Evolutionary conservation across 2,329 filamentous ascomycete genomes (phyloP).

Genomic region (Thielaviopsis ethacetica): DNA sequence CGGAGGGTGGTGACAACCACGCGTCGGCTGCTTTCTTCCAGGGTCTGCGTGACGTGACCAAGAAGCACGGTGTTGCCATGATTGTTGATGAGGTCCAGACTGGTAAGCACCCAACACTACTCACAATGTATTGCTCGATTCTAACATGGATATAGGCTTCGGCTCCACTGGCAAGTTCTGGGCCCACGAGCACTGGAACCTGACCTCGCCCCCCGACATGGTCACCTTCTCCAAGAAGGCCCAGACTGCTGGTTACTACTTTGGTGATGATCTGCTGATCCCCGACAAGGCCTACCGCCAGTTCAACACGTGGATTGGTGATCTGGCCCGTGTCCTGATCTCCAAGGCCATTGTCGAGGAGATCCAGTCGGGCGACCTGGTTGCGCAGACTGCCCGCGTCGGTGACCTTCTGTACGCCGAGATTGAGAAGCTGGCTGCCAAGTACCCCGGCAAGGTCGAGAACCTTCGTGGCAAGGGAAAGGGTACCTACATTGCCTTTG

Average conservation of each 20-base stretch:
- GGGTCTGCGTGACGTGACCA: conserved; percentile 63
- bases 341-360: conserved; percentile 78
- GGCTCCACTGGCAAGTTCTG: conserved; percentile 90
- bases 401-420: conserved; percentile 53
- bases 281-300: conserved; percentile 91
- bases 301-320: conserved; percentile 97
- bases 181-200: conserved; percentile 91
- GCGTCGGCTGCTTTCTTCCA: conserved; percentile 77
- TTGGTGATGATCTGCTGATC: conserved; percentile 58
- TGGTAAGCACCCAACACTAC: conserved; percentile 19
- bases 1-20: conserved; percentile 89
- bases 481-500: conserved; percentile 63
- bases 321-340: conserved; percentile 67
- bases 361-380: conserved; percentile 60
- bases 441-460: conserved; percentile 52
- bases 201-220: conserved; percentile 68
- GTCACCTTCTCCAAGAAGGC: conserved; percentile 95
- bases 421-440: conserved; percentile 42
- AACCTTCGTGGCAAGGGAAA: conserved; percentile 58
- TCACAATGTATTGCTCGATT: neutral
- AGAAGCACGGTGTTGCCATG: conserved; percentile 60
- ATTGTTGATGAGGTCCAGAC: conserved; percentile 95
- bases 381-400: conserved; percentile 55
- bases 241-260: conserved; percentile 88
- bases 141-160: conserved; percentile 32